A percentile compares a stretch with the other conserved stretches of the same genome.
Evolutionary conservation across 1,139 yeast genomes (phyloP).

Genomic region (Pichia sorboxylosa): DNA sequence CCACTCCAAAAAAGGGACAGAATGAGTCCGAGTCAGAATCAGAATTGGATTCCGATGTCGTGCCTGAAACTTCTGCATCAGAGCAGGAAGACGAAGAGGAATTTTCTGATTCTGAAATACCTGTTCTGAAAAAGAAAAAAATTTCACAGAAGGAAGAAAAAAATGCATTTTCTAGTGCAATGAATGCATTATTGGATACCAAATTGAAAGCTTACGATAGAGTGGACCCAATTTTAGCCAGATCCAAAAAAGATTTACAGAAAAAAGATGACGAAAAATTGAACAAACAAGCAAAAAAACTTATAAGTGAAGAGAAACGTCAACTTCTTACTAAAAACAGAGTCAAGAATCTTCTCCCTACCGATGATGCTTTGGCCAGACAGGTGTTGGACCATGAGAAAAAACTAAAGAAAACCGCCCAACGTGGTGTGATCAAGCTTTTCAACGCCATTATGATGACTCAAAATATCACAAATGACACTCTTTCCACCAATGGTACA

Average conservation of each 20-base stretch:
- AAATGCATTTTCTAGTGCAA: constrained; percentile 51
- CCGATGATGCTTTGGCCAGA: constrained; percentile 36
- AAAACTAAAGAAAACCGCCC: constrained; percentile 71
- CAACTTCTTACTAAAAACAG: constrained; percentile 57
- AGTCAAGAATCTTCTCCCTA: constrained; percentile 54
- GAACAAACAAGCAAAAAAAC: constrained; percentile 72
- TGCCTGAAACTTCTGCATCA: constrained; percentile 7
- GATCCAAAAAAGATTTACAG: constrained; percentile 56
- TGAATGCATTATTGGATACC: constrained; percentile 74
- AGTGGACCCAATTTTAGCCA: constrained; percentile 78
- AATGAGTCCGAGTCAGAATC: constrained; percentile 3
- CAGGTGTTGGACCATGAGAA: constrained; percentile 58
- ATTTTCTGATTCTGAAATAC: constrained; percentile 13
- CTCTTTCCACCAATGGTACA: constrained; percentile 20
- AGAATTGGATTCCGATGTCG: constrained; percentile 8
- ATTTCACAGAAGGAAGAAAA: constrained; percentile 48
- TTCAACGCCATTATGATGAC: constrained; percentile 86
- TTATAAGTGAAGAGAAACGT: constrained; percentile 61
- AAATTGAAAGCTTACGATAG: constrained; percentile 81
- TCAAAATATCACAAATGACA: constrained; percentile 44
- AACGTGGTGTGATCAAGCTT: constrained; percentile 83
- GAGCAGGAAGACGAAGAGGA: constrained; percentile 11
- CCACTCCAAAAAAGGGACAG: not conserved
- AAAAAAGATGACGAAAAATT: constrained; percentile 71
- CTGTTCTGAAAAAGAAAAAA: constrained; percentile 36